Conservation (phyloP, 768 basidiomycete genomes). For the Xerocomellus amylosporus region DNA sequence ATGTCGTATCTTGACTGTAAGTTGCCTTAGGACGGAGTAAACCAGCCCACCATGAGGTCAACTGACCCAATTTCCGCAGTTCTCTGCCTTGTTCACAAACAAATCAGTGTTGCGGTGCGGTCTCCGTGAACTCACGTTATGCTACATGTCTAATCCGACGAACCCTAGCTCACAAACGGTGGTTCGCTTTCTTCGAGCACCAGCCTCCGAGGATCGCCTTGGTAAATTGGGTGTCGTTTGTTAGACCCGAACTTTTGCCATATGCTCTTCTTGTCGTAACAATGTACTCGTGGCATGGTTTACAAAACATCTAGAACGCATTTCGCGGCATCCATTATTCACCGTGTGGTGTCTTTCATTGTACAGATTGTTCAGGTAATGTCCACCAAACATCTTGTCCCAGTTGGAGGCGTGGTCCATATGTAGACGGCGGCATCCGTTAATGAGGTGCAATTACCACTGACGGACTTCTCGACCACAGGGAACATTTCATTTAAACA, state of each 20-base stretch:
- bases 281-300: slow-evolving; percentile 2
- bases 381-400: background rate
- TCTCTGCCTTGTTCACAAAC: slow-evolving; percentile 35
- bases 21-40: slow-evolving; percentile 26
- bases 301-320: slow-evolving; percentile 7
- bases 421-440: background rate
- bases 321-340: background rate
- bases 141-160: slow-evolving; percentile 1
- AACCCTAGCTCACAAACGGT: slow-evolving; percentile 30
- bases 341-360: background rate
- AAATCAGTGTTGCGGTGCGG: slow-evolving; percentile 30
- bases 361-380: background rate
- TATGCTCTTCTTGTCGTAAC: slow-evolving; percentile 9
- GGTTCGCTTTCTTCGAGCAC: slow-evolving; percentile 25
- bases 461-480: slow-evolving; percentile 1
- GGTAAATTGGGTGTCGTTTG: slow-evolving; percentile 19
- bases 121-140: background rate
- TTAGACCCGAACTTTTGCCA: background rate
- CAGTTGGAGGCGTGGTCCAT: background rate
- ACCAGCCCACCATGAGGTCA: background rate
- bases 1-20: slow-evolving; percentile 89
- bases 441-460: background rate
- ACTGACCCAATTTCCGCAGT: slow-evolving; percentile 15
- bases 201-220: slow-evolving; percentile 33
- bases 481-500: slow-evolving; percentile 2